A percentile compares a stretch with the other conserved stretches of the same genome.
These are phyloP conservation scores for Cladosporium phlei DNA, from an alignment of 2,329 filamentous ascomycete species.

Conservation along the genomic window DNA sequence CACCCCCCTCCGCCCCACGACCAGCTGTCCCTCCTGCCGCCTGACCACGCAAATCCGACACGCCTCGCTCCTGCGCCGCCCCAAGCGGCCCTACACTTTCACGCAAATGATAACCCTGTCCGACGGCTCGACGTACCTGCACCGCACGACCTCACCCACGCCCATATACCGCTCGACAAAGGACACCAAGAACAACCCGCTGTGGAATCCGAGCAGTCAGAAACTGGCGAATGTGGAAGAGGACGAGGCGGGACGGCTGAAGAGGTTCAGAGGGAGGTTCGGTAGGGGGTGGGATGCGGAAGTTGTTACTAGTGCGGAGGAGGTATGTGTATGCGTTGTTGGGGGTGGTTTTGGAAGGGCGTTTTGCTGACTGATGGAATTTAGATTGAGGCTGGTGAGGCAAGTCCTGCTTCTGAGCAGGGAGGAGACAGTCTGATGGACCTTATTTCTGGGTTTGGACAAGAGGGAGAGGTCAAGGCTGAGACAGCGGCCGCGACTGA, in stretches of 20 bases:
- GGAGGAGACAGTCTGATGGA: constrained; percentile 54
- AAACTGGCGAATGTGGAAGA: constrained; percentile 84
- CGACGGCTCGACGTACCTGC: constrained; percentile 80
- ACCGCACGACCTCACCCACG: constrained; percentile 69
- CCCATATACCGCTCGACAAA: constrained; percentile 62
- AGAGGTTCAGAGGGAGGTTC: constrained; percentile 79
- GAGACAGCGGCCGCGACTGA: constrained; percentile 40
- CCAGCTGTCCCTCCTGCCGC: constrained; percentile 13
- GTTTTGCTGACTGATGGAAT: constrained; percentile 21
- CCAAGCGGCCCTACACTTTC: constrained; percentile 91
- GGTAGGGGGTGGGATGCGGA: constrained; percentile 74
- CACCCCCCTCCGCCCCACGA: constrained; percentile 15
- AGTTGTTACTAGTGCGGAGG: constrained; percentile 21
- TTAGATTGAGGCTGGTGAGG: constrained; percentile 44
- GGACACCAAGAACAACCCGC: constrained; percentile 80
- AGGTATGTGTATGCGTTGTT: constrained; percentile 18
- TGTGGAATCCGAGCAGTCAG: constrained; percentile 85
- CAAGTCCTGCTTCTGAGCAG: constrained; percentile 37
- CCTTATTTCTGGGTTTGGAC: constrained; percentile 48
- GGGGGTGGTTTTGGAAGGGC: neutral
- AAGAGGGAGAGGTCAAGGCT: constrained; percentile 34
- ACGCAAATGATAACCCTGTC: constrained; percentile 93
- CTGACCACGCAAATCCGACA: constrained; percentile 59
- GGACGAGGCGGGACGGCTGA: constrained; percentile 87
- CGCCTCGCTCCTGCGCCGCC: constrained; percentile 79